phyloP scores from a whole-genome alignment of 345 rosid genomes.

The Turnera subulata region DNA sequence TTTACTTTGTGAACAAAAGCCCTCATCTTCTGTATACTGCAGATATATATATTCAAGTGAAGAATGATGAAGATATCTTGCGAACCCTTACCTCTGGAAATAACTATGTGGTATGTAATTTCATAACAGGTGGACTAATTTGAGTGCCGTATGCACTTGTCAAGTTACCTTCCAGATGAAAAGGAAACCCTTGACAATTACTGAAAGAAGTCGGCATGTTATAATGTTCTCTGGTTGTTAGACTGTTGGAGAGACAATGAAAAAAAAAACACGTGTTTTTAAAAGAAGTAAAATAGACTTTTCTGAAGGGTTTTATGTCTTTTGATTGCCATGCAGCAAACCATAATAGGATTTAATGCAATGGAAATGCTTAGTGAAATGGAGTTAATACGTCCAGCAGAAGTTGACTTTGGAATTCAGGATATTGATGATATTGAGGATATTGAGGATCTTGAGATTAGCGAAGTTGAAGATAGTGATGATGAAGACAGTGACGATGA shows the following conservation, averaged over 20 bases:
- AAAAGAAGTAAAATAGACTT: background rate
- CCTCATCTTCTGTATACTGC: conserved; percentile 23
- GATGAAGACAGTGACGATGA: conserved; percentile 30
- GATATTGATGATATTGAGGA: conserved; percentile 61
- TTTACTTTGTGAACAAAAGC: background rate
- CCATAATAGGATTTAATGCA: conserved; percentile 77
- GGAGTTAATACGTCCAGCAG: conserved; percentile 61
- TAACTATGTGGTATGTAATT: conserved; percentile 65
- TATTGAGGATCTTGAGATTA: conserved; percentile 60
- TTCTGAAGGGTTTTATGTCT: conserved; percentile 3
- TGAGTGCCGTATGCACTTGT: background rate
- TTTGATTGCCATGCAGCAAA: conserved; percentile 65
- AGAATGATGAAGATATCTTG: conserved; percentile 75
- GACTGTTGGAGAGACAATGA: background rate
- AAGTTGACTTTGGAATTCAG: conserved; percentile 62
- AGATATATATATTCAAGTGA: conserved; percentile 85
- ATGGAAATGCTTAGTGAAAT: conserved; percentile 71
- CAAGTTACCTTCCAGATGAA: background rate
- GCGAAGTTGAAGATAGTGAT: conserved; percentile 47
- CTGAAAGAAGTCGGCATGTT: background rate
- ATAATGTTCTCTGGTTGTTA: background rate
- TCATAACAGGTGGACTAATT: conserved; percentile 8
- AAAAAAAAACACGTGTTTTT: background rate
- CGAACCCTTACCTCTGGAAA: conserved; percentile 58
- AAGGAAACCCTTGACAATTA: background rate